These are phyloP conservation scores for Leptosphaerulina australis DNA, from an alignment of 2,329 filamentous ascomycete species.

Conservation along the genomic window DNA sequence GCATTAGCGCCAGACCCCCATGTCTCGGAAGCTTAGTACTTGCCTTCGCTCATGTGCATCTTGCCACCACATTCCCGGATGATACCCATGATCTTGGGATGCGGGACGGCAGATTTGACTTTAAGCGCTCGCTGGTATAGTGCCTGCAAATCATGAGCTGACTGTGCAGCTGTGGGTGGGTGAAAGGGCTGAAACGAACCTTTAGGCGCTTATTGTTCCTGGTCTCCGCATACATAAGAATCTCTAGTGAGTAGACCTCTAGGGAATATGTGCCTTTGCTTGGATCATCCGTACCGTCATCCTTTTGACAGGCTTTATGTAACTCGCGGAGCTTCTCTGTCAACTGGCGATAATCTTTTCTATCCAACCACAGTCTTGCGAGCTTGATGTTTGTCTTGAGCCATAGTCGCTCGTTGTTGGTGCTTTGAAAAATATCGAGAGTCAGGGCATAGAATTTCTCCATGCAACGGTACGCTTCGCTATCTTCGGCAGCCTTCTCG, in stretches of 20 bases:
- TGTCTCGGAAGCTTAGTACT: conserved; percentile 23
- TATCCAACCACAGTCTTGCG: conserved; percentile 85
- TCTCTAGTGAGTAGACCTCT: conserved; percentile 95
- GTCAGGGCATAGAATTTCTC: conserved; percentile 95
- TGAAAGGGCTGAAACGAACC: conserved; percentile 48
- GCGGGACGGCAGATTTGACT: conserved; percentile 94
- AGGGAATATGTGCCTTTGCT: conserved; percentile 96
- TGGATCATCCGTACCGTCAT: conserved; percentile 87
- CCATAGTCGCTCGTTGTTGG: conserved; percentile 96
- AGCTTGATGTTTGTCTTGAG: conserved; percentile 98
- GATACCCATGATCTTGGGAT: conserved; percentile 98
- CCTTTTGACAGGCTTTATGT: conserved; percentile 83
- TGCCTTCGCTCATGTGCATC: conserved; percentile 97
- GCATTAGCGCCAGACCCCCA: conserved; percentile 30
- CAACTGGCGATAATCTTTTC: conserved; percentile 82
- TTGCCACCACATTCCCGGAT: conserved; percentile 98
- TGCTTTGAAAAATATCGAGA: conserved; percentile 91
- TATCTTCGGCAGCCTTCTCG: conserved; percentile 80
- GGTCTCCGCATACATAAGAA: conserved; percentile 97
- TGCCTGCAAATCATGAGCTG: conserved; percentile 53
- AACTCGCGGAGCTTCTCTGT: conserved; percentile 85
- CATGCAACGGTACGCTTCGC: conserved; percentile 78
- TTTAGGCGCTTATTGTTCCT: conserved; percentile 98
- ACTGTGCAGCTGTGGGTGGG: conserved; percentile 28
- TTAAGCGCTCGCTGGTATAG: conserved; percentile 90